Evolutionary conservation across 2,329 filamentous ascomycete species (phyloP).

Genomic region (Ascosphaera pollenicola): DNA sequence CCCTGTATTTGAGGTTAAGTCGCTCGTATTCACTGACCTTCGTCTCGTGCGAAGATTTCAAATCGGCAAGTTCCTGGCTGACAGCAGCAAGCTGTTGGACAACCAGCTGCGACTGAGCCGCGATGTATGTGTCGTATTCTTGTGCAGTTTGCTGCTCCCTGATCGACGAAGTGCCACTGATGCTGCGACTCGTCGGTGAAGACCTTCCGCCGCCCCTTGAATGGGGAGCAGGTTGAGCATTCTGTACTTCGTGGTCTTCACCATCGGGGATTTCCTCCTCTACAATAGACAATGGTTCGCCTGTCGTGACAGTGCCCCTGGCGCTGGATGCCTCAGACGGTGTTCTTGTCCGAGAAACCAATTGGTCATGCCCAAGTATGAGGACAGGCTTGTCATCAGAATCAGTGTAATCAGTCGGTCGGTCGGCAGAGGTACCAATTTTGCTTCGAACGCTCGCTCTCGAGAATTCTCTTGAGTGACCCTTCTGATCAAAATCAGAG

Average conservation of each 20-base stretch:
- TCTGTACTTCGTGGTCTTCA: conserved; percentile 6
- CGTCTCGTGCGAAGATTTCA: conserved; percentile 74
- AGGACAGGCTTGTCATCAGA: conserved; percentile 1
- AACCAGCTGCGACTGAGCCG: conserved; percentile 65
- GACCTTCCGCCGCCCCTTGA: background rate
- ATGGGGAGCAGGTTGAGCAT: conserved; percentile 2
- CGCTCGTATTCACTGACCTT: conserved; percentile 62
- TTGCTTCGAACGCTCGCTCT: conserved; percentile 12
- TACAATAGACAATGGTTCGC: conserved; percentile 12
- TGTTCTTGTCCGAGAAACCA: conserved; percentile 9
- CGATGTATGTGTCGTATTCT: conserved; percentile 37
- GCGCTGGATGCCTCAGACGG: conserved; percentile 23
- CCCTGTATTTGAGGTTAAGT: conserved; percentile 75
- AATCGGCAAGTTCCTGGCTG: conserved; percentile 73
- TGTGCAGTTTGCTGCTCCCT: conserved; percentile 2
- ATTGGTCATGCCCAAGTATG: conserved; percentile 17
- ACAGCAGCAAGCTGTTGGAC: conserved; percentile 83
- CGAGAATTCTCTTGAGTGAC: conserved; percentile 25
- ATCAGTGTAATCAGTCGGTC: conserved; percentile 6
- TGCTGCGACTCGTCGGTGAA: background rate
- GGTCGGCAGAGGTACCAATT: conserved; percentile 6
- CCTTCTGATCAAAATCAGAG: conserved; percentile 53
- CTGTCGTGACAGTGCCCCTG: conserved; percentile 23
- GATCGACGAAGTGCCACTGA: background rate
- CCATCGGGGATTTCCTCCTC: conserved; percentile 10